Evolutionary conservation across 2,329 filamentous ascomycete genomes (phyloP), one percentile per base, ranked within the genome.

Genomic region (Aspergillus vadensis): DNA sequence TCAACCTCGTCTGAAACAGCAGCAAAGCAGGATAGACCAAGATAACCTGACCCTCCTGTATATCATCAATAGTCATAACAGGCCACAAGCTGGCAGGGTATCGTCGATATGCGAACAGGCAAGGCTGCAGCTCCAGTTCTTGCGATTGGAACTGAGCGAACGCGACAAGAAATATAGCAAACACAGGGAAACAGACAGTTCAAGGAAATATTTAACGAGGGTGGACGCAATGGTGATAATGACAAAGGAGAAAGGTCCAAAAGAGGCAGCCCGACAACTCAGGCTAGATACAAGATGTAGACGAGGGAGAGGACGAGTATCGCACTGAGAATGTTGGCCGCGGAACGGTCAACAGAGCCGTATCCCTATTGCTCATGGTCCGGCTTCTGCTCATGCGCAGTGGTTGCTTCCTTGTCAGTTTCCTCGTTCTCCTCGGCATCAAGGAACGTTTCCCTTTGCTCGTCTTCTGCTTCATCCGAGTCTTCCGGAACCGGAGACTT

Each of bases 11-110:
- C 38, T 32, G 17, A 27, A 47, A 17, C 39, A 44, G 25, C 27
- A 44, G 25, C 27, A 44, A 43, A 55, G 27, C 27, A 44, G 25
- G 23, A 44, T 44, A 47, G 23, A 47, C 53, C 39, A 55, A 25
- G 43, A 36, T 19, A 14, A 47, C 53, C 39, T 30, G 43, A 47
- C 19, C 52, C 39, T 53, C 56, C 57, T 30, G 51, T 59, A 44
- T 62, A 66, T 67, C 67, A 59, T 69, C 56, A 65, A 63, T 50
- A 49, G 56, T 67, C 67, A 67, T 67, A 69, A 67, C 67, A 62
- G 30, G 60, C 65, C 65, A 67, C 63, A 39, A 58, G 36, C 61
- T 59, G 63, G 63, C 64, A 67, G 66, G 66, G 66, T 67, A 67
- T 67, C 65, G 59, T 67, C 61, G 61, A 64, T 57, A 60, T 55